Evolutionary conservation across 2,329 filamentous ascomycete genomes (phyloP).

Genomic region (Cryphonectria parasitica): DNA sequence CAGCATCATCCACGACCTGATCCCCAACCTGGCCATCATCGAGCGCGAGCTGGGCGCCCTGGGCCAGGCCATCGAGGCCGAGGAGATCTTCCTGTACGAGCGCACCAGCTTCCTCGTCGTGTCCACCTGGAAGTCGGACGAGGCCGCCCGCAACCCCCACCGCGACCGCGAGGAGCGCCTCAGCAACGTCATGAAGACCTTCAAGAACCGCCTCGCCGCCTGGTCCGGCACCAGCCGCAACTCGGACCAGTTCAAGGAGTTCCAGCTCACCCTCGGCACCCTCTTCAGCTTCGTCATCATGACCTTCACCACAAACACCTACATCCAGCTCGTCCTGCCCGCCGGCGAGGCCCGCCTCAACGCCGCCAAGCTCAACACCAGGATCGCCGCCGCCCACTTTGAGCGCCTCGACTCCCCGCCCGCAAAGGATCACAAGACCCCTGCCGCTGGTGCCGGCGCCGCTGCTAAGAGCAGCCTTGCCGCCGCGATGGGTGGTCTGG

Average conservation of each 20-base stretch:
- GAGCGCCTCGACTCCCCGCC: conserved; percentile 64
- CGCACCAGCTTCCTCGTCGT: conserved; percentile 95
- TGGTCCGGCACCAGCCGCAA: conserved; percentile 82
- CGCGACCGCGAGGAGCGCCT: conserved; percentile 92
- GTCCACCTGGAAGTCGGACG: conserved; percentile 81
- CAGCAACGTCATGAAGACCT: conserved; percentile 97
- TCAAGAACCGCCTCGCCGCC: conserved; percentile 82
- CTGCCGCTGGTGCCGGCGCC: background rate
- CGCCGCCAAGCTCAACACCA: conserved; percentile 85
- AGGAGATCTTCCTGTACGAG: conserved; percentile 94
- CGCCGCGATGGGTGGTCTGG: conserved; percentile 22
- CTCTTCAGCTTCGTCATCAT: conserved; percentile 93
- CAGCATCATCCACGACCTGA: conserved; percentile 94
- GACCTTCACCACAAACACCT: conserved; percentile 96
- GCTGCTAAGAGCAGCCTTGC: conserved; percentile 8
- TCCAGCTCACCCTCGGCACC: conserved; percentile 76
- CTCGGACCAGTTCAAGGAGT: conserved; percentile 77
- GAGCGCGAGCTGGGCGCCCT: conserved; percentile 83
- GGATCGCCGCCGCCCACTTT: conserved; percentile 83
- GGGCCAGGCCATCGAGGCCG: conserved; percentile 83
- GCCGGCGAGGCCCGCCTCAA: conserved; percentile 93
- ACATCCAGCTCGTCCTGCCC: conserved; percentile 88
- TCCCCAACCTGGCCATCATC: conserved; percentile 89
- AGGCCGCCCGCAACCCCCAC: conserved; percentile 81
- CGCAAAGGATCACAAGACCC: conserved; percentile 32